A percentile compares a stretch with the other conserved stretches of the same genome.
Evolutionary conservation across 2,329 filamentous ascomycete genomes (phyloP).

Genomic region (Diaporthe vaccinii): DNA sequence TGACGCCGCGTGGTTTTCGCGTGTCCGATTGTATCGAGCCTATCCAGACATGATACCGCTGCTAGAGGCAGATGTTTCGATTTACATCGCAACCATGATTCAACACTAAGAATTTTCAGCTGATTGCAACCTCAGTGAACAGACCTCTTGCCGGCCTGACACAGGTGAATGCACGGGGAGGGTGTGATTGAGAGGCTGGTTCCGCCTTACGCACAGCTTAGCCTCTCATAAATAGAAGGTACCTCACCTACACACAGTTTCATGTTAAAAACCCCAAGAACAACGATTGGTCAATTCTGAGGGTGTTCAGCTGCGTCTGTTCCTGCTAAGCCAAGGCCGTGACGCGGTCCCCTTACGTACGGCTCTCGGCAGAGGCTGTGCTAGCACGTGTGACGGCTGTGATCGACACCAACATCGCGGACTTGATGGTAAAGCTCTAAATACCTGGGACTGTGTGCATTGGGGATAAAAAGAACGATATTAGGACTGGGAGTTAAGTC

Average conservation of each 20-base stretch:
- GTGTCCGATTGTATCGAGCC: neutral
- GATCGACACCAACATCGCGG: neutral
- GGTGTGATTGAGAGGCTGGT: neutral
- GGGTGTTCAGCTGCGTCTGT: constrained; percentile 18
- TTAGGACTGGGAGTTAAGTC: accelerated
- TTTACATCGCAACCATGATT: neutral
- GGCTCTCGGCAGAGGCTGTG: constrained; percentile 29
- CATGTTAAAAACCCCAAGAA: neutral
- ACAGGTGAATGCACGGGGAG: neutral
- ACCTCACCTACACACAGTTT: neutral
- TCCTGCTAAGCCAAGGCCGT: constrained; percentile 28
- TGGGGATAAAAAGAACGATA: neutral
- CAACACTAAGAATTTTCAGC: neutral
- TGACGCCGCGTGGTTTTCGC: neutral
- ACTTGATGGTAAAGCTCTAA: neutral
- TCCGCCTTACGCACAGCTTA: neutral
- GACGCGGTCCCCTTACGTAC: constrained; percentile 34
- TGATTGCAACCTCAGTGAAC: neutral
- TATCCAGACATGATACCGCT: neutral
- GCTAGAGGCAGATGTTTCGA: neutral
- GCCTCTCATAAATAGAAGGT: neutral
- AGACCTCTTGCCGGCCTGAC: neutral
- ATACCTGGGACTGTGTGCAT: neutral
- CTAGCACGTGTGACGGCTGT: constrained; percentile 9
- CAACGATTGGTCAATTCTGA: neutral